A percentile compares a stretch with the other conserved stretches of the same genome.
Conservation (phyloP, 106 monocot genomes). For the Phalaenopsis equestris region DNA sequence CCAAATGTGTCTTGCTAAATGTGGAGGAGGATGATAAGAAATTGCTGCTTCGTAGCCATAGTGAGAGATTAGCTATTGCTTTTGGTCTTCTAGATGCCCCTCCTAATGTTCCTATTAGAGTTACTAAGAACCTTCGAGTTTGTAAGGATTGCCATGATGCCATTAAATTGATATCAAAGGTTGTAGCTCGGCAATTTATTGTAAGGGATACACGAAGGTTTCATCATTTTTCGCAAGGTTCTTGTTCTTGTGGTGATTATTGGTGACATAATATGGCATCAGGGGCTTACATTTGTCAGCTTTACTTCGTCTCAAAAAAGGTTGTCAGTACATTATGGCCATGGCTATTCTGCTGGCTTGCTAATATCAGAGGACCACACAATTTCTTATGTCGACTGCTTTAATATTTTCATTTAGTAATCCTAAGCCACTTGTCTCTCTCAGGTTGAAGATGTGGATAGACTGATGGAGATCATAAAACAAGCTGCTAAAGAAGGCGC, state of each 20-base stretch:
- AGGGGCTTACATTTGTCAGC: not conserved
- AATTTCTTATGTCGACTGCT: not conserved
- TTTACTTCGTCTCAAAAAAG: not conserved
- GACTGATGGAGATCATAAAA: slow-evolving; percentile 66
- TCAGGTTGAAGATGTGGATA: slow-evolving; percentile 64
- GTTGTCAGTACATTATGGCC: not conserved
- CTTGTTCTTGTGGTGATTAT: slow-evolving; percentile 44
- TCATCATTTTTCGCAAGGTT: slow-evolving; percentile 28
- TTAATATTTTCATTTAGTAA: not conserved
- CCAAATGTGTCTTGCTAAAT: slow-evolving; percentile 29
- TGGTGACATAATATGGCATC: slow-evolving; percentile 9
- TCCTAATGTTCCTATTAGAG: slow-evolving; percentile 29
- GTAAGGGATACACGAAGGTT: slow-evolving; percentile 38
- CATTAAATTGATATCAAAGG: slow-evolving; percentile 41
- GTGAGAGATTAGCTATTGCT: slow-evolving; percentile 46
- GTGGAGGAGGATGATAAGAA: slow-evolving; percentile 37
- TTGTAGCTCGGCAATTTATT: slow-evolving; percentile 19
- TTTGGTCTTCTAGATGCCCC: slow-evolving; percentile 38
- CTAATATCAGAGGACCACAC: not conserved
- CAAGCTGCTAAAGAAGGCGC: slow-evolving; percentile 86
- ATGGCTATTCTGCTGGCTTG: not conserved
- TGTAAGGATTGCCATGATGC: slow-evolving; percentile 35
- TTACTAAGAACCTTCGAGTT: slow-evolving; percentile 36
- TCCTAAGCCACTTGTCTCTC: not conserved
- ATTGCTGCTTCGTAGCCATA: slow-evolving; percentile 29